Evolutionary conservation across 2,329 filamentous ascomycete species (phyloP).

Genomic region (Apiospora malaysiana): DNA sequence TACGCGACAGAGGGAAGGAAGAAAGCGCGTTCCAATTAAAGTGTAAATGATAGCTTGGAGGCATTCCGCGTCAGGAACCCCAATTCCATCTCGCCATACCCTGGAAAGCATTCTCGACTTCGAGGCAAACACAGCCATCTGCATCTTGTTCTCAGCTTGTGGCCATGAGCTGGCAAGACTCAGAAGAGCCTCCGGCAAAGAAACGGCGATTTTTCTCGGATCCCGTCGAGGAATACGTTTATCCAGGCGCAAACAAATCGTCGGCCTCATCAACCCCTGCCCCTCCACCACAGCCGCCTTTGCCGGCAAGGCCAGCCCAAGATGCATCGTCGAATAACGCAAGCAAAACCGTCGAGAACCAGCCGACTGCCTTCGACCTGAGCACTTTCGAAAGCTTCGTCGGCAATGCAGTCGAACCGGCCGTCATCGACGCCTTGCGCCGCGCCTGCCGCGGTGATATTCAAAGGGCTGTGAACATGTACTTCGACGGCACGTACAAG

Average conservation of each 20-base stretch:
- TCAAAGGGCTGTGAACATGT: conserved; percentile 71
- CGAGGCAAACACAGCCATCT: not conserved
- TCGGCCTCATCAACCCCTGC: conserved; percentile 16
- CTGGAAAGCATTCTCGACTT: not conserved
- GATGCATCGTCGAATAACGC: not conserved
- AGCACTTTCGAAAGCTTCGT: conserved; percentile 65
- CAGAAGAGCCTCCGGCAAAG: conserved; percentile 43
- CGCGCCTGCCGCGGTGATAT: conserved; percentile 62
- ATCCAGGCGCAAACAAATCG: conserved; percentile 20
- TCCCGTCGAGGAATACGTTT: conserved; percentile 33
- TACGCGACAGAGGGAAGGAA: not conserved
- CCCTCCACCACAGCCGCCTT: conserved; percentile 25
- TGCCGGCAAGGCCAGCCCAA: not conserved
- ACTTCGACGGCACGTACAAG: conserved; percentile 66
- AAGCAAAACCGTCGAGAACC: conserved; percentile 24
- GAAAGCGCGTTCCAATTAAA: not conserved
- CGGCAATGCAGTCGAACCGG: conserved; percentile 58
- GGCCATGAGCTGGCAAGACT: conserved; percentile 47
- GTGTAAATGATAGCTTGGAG: not conserved
- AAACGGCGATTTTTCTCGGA: conserved; percentile 50
- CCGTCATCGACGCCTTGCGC: conserved; percentile 57
- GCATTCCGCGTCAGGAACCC: not conserved
- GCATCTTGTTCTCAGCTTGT: not conserved
- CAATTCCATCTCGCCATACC: not conserved
- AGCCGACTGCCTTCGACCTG: conserved; percentile 55